These are phyloP conservation scores for Podaxis sp. DNA, from an alignment of 768 basidiomycete genomes.

Conservation along the genomic window DNA sequence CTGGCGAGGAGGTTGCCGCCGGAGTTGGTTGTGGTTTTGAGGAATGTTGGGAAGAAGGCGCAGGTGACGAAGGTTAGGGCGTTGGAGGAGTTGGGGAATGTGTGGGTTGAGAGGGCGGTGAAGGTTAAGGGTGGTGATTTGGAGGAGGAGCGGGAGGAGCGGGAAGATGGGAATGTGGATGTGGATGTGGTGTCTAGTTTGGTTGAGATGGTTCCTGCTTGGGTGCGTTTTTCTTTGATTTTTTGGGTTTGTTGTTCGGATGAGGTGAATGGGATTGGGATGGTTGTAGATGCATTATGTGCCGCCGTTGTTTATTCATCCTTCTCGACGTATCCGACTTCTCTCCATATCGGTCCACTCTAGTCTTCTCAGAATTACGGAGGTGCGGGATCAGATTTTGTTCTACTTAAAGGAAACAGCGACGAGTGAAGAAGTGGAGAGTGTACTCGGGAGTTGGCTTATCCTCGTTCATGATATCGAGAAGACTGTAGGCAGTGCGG, in stretches of 20 bases:
- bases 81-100: constrained; percentile 75
- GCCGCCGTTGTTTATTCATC: constrained; percentile 78
- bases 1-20: constrained; percentile 73
- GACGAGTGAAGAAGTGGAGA: constrained; percentile 49
- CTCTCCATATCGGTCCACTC: constrained; percentile 62
- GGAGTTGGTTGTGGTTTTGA: constrained; percentile 79
- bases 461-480: constrained; percentile 74
- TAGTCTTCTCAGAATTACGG: constrained; percentile 58
- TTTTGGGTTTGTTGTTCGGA: neutral
- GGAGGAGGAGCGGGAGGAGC: constrained; percentile 23
- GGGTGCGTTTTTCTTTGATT: constrained; percentile 60
- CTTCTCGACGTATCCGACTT: constrained; percentile 71
- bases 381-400: constrained; percentile 48
- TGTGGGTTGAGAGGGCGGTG: constrained; percentile 60
- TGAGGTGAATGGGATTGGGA: constrained; percentile 8
- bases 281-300: constrained; percentile 74
- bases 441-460: constrained; percentile 71
- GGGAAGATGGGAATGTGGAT: constrained; percentile 35
- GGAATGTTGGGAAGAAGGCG: constrained; percentile 88
- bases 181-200: constrained; percentile 34
- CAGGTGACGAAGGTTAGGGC: constrained; percentile 80
- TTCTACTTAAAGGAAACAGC: constrained; percentile 50
- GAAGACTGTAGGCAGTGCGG: constrained; percentile 51
- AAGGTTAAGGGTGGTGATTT: constrained; percentile 31
- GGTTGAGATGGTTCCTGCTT: constrained; percentile 79